Evolutionary conservation across 495 filamentous ascomycete genomes (phyloP), one percentile per base, ranked within the genome.

Genomic region (Aspergillus indologenus): DNA sequence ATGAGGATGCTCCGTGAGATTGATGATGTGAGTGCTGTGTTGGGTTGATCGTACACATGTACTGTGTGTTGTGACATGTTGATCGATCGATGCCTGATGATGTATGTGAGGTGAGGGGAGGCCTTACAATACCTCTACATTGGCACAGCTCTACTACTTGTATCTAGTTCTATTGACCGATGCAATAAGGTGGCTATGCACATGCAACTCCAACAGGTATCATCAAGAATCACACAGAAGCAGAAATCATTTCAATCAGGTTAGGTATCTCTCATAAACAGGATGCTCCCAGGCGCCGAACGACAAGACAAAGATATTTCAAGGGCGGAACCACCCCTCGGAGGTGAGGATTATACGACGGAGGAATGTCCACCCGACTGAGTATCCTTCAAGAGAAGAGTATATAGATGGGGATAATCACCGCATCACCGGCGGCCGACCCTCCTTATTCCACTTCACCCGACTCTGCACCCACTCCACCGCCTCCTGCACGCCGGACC

Each of bases 361-460:
- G 9, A 22, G 47, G n/a, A n/a, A n/a, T n/a, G n/a, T n/a, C n/a
- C n/a, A n/a, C n/a, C n/a, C n/a, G n/a, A n/a, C n/a, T n/a, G n/a
- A n/a, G n/a, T n/a, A n/a, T n/a, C 26, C 11, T 4, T 31, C 57
- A 22, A 48, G 17, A 26, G 20, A 9, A 7, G 22, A 50, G 19
- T 22, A n/a, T n/a, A n/a, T n/a, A n/a, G n/a, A n/a, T n/a, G 20
- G 14, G 12, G 26, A 19, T 9, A 22, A 68, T 78, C 64, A 98
- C 71, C 90, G 81, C 93, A 98, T 96, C 55, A 96, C 87, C 23
- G 94, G 93, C 59, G 92, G 94, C 54, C 94, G 79, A 1, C 83
- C 84, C 76, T 98, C 94, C 74, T 90, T 91, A 73, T 97, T 97
- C 94, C 94, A 98, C 75, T 87, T 91, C 0, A 97, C 92, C 53